Evolutionary conservation across 495 filamentous ascomycete species (phyloP), one percentile per base, ranked within the genome.

Genomic region (Cairneyella variabilis): DNA sequence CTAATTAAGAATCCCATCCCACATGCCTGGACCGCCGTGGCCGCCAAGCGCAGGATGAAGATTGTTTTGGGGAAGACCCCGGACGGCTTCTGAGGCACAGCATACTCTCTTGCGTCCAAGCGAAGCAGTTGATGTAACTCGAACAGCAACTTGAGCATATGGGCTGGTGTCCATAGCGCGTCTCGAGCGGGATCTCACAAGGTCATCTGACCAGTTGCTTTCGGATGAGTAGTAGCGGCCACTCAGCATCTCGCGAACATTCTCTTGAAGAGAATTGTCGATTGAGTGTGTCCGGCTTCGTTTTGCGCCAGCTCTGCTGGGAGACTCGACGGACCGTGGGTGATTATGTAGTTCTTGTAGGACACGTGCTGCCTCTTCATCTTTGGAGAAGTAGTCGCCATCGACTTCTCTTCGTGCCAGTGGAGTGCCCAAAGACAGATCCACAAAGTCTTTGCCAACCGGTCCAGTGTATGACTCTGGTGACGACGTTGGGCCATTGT

Each of bases 211-310:
- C 67, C 73, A 76, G 16, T 62, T 60, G 16, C 52, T 34, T 10
- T 66, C 60, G 28, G 59, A 53, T 8, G 59, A 48, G 36, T 53
- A 41, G 26, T 65, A 70, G 3, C 64, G 65, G 18, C 53, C 54
- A 20, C 55, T 57, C 50, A 85, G 69, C 61, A 83, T 69, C 43
- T 84, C 76, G 51, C 88, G 86, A 37, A 93, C 86, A 54, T 89
- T 83, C 43, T 83, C 81, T 66, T 93, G 89, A 14, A 91, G 72
- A 20, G 73, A 66, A 22, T 75, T 64, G 54, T 91, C 87, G 48
- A 85, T 79, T 16, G 86, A 89, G 20, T 76, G 68, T 3, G 87
- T 78, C 32, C 88, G 78, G 59, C 80, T 82, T 45, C 89, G 85
- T 68, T 95, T 95, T 32, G 68, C 56, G 22, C 76, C 68, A 16